Percentiles rank a stretch among this genome's conserved stretches.
Evolutionary conservation across 2,329 filamentous ascomycete genomes (phyloP).

Genomic region (Aureobasidium melanogenum): DNA sequence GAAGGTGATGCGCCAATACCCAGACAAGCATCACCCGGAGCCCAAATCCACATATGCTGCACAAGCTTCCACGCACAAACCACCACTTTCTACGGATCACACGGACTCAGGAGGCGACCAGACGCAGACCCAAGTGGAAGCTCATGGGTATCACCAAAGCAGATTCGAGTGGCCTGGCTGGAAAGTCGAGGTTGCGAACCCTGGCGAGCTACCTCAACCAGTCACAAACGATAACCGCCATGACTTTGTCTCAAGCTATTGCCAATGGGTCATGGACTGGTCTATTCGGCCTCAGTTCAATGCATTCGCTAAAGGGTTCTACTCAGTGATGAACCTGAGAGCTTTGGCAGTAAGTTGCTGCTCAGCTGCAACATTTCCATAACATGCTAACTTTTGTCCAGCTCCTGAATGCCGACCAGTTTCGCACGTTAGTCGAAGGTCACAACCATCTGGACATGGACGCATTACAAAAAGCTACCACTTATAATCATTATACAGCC

Average conservation of each 20-base stretch:
- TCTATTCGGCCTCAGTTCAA: conserved; percentile 69
- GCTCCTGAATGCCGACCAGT: conserved; percentile 59
- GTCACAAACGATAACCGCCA: conserved; percentile 74
- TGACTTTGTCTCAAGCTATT: conserved; percentile 75
- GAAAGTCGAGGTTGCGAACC: conserved; percentile 28
- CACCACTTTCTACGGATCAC: neutral
- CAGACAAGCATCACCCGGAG: conserved; percentile 7
- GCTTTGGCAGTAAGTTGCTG: conserved; percentile 41
- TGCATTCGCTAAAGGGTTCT: conserved; percentile 76
- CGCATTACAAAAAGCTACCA: conserved; percentile 60
- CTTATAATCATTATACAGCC: conserved; percentile 74
- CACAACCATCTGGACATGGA: conserved; percentile 68
- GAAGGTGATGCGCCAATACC: conserved; percentile 1
- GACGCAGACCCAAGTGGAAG: conserved; percentile 14
- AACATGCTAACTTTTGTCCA: conserved; percentile 9
- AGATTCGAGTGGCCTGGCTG: conserved; percentile 47
- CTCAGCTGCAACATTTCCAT: neutral
- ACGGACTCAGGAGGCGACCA: neutral
- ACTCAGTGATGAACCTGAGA: conserved; percentile 60
- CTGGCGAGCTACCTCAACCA: conserved; percentile 50
- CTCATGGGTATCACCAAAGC: neutral
- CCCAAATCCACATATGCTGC: neutral
- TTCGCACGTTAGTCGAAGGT: conserved; percentile 78
- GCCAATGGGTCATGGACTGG: conserved; percentile 69
- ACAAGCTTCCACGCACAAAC: neutral